phyloP scores from a whole-genome alignment of 176 grass and related monocot genomes.

The Triticum urartu region DNA sequence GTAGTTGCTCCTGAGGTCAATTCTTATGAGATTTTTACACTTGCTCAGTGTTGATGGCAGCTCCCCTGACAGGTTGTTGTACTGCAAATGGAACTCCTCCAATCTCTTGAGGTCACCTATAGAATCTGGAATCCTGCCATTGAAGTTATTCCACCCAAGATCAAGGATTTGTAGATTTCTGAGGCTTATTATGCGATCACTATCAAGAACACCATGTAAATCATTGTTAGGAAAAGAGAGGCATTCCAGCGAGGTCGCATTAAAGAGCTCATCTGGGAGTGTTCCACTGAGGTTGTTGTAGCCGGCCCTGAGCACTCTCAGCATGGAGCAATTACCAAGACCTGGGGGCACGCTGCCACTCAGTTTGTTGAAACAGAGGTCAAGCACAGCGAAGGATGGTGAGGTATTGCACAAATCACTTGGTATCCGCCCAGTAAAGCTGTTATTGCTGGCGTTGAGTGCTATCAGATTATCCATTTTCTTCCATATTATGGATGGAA shows the following conservation, averaged over 20 bases:
- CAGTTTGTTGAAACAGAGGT: slow-evolving; percentile 21
- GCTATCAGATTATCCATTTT: not conserved
- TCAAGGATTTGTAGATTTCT: not conserved
- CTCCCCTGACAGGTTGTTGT: slow-evolving; percentile 16
- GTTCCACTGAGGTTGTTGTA: slow-evolving; percentile 10
- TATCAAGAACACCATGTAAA: not conserved
- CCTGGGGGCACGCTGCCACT: not conserved
- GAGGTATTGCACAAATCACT: not conserved
- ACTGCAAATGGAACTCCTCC: not conserved
- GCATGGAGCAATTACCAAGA: not conserved
- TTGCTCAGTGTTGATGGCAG: not conserved
- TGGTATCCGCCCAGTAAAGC: slow-evolving; percentile 35
- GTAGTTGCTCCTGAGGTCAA: slow-evolving; percentile 30
- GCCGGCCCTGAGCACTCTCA: slow-evolving; percentile 8
- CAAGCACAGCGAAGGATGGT: slow-evolving; percentile 9
- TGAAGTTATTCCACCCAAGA: slow-evolving; percentile 3
- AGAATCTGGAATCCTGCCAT: not conserved
- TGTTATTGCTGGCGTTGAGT: slow-evolving; percentile 44
- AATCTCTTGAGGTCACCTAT: slow-evolving; percentile 11
- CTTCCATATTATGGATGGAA: slow-evolving; percentile 19
- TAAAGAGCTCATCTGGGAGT: slow-evolving; percentile 24
- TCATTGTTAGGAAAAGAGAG: slow-evolving; percentile 26
- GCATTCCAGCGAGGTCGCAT: not conserved
- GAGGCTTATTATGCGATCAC: not conserved
- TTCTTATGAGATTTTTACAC: slow-evolving; percentile 3